Conservation (phyloP, 768 basidiomycete genomes). For the Heimioporus sp. region DNA sequence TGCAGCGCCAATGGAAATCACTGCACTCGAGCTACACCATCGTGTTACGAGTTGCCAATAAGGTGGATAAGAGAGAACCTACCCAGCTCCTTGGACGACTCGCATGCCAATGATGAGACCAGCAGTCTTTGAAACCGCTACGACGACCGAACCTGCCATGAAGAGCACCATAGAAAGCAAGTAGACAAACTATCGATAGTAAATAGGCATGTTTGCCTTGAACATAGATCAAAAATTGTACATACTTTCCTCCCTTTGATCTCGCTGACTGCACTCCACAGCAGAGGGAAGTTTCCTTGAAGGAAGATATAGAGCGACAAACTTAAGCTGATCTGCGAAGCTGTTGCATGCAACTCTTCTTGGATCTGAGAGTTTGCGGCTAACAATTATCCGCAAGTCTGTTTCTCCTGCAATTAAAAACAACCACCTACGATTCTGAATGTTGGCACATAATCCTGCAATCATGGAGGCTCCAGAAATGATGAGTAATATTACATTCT, state of each 20-base stretch:
- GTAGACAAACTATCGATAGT: conserved; percentile 48
- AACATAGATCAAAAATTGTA: background rate
- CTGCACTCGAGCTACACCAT: conserved; percentile 53
- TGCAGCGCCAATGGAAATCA: conserved; percentile 64
- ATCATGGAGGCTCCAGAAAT: conserved; percentile 31
- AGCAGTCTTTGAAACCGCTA: conserved; percentile 56
- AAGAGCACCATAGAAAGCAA: conserved; percentile 52
- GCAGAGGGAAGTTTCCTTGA: conserved; percentile 51
- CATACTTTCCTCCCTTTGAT: conserved; percentile 71
- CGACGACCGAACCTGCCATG: conserved; percentile 53
- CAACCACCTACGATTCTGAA: conserved; percentile 28
- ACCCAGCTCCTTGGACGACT: conserved; percentile 64
- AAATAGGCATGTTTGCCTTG: background rate
- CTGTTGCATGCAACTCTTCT: conserved; percentile 56
- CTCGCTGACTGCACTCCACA: conserved; percentile 40
- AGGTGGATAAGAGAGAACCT: conserved; percentile 6
- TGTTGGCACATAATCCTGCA: conserved; percentile 24
- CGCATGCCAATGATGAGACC: conserved; percentile 65
- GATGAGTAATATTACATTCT: conserved; percentile 20
- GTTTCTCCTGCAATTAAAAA: background rate
- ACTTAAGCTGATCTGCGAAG: conserved; percentile 62
- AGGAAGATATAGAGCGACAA: conserved; percentile 70
- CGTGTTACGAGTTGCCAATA: background rate
- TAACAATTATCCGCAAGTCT: conserved; percentile 23
- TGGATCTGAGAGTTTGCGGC: conserved; percentile 73